Percentiles rank a stretch among this genome's conserved stretches.
phyloP scores from a whole-genome alignment of 306 rosid species.

The barrel medic (Medicago truncatula) region DNA sequence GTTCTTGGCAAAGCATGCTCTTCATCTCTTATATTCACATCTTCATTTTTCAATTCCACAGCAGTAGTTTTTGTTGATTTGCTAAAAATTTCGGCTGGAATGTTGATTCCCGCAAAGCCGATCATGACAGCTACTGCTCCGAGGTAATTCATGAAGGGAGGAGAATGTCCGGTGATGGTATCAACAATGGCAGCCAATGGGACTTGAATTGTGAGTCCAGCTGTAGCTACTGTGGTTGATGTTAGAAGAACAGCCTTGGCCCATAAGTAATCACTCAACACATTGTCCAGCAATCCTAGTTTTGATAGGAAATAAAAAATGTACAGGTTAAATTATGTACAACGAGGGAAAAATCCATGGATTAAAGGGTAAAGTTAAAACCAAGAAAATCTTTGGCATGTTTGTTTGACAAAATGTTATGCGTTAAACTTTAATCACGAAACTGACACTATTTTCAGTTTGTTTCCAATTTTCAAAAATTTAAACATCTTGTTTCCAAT shows the following conservation, averaged over 20 bases:
- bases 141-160: constrained; percentile 74
- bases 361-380: too few species aligned
- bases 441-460: not conserved
- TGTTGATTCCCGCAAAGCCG: constrained; percentile 85
- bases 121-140: constrained; percentile 86
- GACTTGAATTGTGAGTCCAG: constrained; percentile 95
- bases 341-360: not conserved
- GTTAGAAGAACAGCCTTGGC: constrained; percentile 98
- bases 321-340: constrained; percentile 13
- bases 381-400: too few species aligned
- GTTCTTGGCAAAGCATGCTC: constrained; percentile 37
- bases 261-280: constrained; percentile 94
- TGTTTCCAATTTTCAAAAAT: not conserved
- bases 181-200: constrained; percentile 94
- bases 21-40: constrained; percentile 26
- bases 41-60: constrained; percentile 58
- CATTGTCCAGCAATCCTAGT: constrained; percentile 89
- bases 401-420: not conserved
- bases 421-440: too few species aligned
- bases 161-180: constrained; percentile 76
- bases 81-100: constrained; percentile 63
- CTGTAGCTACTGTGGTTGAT: constrained; percentile 93
- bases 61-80: constrained; percentile 49
- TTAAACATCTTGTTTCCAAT: not conserved
- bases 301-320: constrained; percentile 31